A percentile compares a stretch with the other conserved stretches of the same genome.
These are phyloP conservation scores for Chaetoceros tenuissimus DNA, from an alignment of 108 stramenopile genomes.

Conservation along the genomic window DNA sequence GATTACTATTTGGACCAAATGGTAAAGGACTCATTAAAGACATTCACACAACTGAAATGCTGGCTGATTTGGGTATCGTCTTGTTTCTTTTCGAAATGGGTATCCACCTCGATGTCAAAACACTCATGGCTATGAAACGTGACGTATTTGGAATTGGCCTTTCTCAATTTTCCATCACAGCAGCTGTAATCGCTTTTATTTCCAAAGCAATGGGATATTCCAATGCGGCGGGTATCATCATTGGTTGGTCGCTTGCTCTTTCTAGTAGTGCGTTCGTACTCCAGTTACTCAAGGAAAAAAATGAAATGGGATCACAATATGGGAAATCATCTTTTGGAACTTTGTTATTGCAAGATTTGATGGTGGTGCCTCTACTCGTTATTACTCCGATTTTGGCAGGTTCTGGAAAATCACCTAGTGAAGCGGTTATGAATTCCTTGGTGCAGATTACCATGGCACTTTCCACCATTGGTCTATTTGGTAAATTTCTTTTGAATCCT, in stretches of 20 bases:
- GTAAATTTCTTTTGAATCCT: constrained; percentile 77
- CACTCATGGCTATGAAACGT: constrained; percentile 72
- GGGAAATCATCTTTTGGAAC: constrained; percentile 93
- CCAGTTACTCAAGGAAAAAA: constrained; percentile 92
- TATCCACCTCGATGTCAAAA: constrained; percentile 84
- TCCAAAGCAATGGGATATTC: constrained; percentile 46
- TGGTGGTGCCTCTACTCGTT: constrained; percentile 92
- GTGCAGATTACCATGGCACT: constrained; percentile 86
- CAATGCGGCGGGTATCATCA: constrained; percentile 67
- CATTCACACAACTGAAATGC: constrained; percentile 65
- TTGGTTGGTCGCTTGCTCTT: constrained; percentile 87
- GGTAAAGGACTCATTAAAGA: constrained; percentile 76
- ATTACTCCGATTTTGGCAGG: constrained; percentile 90
- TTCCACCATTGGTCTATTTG: constrained; percentile 77
- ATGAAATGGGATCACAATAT: constrained; percentile 85
- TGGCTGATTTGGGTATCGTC: constrained; percentile 93
- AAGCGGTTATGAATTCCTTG: constrained; percentile 73
- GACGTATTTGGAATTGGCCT: constrained; percentile 93
- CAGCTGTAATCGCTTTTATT: constrained; percentile 52
- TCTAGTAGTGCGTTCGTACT: constrained; percentile 91
- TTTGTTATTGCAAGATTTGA: constrained; percentile 89
- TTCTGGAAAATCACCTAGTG: constrained; percentile 65
- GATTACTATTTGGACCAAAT: constrained; percentile 88
- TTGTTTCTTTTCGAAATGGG: constrained; percentile 99
- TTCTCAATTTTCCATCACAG: constrained; percentile 75